A percentile compares a stretch with the other conserved stretches of the same genome.
These are phyloP conservation scores for Russula brevipes DNA, from an alignment of 768 basidiomycete genomes.

Conservation along the genomic window DNA sequence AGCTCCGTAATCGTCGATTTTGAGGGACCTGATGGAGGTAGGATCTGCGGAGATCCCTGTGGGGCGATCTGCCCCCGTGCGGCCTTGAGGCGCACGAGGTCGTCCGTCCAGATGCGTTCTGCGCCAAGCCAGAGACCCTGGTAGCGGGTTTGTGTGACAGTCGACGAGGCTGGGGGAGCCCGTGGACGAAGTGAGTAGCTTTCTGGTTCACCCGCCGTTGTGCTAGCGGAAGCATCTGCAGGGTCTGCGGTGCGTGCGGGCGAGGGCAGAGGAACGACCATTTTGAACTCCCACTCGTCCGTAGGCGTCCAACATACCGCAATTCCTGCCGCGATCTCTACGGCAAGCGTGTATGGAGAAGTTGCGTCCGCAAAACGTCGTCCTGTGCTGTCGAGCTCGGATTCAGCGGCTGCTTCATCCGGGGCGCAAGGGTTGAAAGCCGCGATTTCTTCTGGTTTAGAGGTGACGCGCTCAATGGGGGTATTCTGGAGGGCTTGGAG, in stretches of 20 bases:
- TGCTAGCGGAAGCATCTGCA: background rate
- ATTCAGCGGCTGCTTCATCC: conserved; percentile 4
- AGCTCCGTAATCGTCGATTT: conserved; percentile 24
- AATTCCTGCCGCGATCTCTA: conserved; percentile 63
- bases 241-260: background rate
- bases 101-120: conserved; percentile 83
- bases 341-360: conserved; percentile 61
- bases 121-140: conserved; percentile 89
- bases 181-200: conserved; percentile 7
- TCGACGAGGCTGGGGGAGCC: background rate
- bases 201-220: background rate
- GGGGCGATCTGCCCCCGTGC: conserved; percentile 64
- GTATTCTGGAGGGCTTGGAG: conserved; percentile 40
- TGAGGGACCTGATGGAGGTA: conserved; percentile 55
- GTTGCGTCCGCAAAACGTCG: conserved; percentile 47
- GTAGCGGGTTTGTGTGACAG: conserved; percentile 51
- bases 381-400: conserved; percentile 18
- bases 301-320: conserved; percentile 66
- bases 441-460: conserved; percentile 33
- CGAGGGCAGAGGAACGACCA: conserved; percentile 34
- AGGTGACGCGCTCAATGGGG: conserved; percentile 25
- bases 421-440: conserved; percentile 50
- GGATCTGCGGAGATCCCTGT: conserved; percentile 52
- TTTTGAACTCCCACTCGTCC: conserved; percentile 65
- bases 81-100: conserved; percentile 74